These are phyloP conservation scores for Vaccinium vitisidaea DNA, from an alignment of 148 eudicot genomes.

Conservation along the genomic window DNA sequence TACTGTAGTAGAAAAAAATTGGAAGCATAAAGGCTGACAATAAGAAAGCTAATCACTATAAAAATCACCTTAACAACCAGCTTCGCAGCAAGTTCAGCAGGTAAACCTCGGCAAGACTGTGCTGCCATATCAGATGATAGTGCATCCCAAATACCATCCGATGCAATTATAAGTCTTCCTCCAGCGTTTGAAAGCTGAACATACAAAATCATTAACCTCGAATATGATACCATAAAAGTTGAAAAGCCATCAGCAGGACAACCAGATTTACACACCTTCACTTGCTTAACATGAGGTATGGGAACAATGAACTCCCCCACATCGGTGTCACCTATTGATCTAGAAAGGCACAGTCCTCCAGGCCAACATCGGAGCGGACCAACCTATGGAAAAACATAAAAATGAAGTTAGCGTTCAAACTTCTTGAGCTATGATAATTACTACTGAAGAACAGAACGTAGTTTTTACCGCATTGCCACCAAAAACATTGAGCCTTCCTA, in stretches of 20 bases:
- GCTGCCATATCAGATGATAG: constrained; percentile 86
- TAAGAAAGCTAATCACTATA: neutral
- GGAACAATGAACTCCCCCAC: constrained; percentile 99
- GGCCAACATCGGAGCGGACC: constrained; percentile 99
- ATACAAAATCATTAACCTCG: neutral
- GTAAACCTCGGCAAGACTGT: constrained; percentile 85
- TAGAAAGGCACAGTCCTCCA: constrained; percentile 95
- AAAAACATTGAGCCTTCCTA: constrained; percentile 80
- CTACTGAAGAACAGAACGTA: neutral
- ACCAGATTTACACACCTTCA: constrained; percentile 52
- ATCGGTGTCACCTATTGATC: constrained; percentile 98
- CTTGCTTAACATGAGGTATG: constrained; percentile 99
- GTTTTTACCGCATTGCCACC: constrained; percentile 78
- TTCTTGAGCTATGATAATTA: neutral
- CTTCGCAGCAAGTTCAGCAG: constrained; percentile 96
- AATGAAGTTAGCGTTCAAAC: neutral
- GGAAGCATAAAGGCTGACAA: neutral
- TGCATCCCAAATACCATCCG: constrained; percentile 98
- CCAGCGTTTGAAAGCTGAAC: constrained; percentile 88
- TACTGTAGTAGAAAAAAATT: neutral
- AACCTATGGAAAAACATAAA: constrained; percentile 42
- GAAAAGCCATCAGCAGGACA: neutral
- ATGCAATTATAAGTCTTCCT: constrained; percentile 95
- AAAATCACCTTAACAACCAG: constrained; percentile 83
- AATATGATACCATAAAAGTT: neutral